Conservation (phyloP, 2,329 filamentous ascomycete species). For the Aotearoamyces nothofagi region DNA sequence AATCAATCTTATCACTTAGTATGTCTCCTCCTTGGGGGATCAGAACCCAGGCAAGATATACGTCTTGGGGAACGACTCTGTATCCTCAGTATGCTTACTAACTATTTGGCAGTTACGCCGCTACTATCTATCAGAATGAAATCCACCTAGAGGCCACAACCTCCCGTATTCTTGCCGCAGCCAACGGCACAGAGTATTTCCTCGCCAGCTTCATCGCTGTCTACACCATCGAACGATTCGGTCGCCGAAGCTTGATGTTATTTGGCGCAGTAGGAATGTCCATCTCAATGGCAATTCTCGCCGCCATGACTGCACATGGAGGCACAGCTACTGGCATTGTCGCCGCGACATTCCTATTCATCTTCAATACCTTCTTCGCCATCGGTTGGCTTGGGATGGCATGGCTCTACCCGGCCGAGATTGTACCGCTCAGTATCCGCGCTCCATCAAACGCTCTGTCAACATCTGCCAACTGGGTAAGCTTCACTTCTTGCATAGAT, state of each 20-base stretch:
- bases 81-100: too few species aligned
- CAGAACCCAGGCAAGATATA: too few species aligned
- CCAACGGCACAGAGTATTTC: conserved; percentile 30
- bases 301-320: conserved; percentile 16
- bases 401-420: conserved; percentile 43
- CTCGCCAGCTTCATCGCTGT: conserved; percentile 23
- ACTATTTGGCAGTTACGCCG: too few species aligned
- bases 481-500: conserved; percentile 29
- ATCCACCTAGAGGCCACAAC: conserved; percentile 29
- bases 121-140: conserved; percentile 32
- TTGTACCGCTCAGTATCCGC: conserved; percentile 33
- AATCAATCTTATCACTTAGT: conserved; percentile 26
- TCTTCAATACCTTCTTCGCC: conserved; percentile 37
- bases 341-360: conserved; percentile 23
- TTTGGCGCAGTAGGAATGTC: conserved; percentile 51
- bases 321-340: conserved; percentile 16
- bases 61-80: too few species aligned
- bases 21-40: too few species aligned
- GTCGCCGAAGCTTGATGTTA: conserved; percentile 57
- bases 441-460: conserved; percentile 41
- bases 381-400: conserved; percentile 36
- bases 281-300: conserved; percentile 47
- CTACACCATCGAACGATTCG: conserved; percentile 36
- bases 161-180: conserved; percentile 38
- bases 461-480: conserved; percentile 20